Base-by-base conservation (phyloP, 352 stramenopile genomes). In the Pythium aphanidermatum region DNA sequence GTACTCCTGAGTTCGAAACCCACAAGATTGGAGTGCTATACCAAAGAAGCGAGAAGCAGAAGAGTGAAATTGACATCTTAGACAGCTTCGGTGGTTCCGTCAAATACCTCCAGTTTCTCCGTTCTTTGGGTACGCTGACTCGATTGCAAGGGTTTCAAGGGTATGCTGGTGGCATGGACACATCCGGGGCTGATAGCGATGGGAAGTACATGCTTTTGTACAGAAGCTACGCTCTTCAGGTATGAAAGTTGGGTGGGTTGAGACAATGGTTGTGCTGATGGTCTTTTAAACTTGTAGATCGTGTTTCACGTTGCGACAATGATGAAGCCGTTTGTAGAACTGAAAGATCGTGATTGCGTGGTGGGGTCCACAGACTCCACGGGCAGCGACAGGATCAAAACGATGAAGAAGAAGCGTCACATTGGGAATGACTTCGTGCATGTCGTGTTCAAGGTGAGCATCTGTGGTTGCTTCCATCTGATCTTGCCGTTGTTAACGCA, bases 371-470 rank as follows among this genome's bases (percentile, higher is more conserved):
- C n/a, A n/a, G n/a, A n/a, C n/a, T n/a, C n/a, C n/a, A n/a, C n/a
- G n/a, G 14, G 9, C 13, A 12, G 12, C 32, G 29, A n/a, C 48
- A 39, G 30, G 23, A 24, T 16, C 9, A 38, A 24, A 20, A 56
- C 43, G 5, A 85, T 85, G 70, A 77, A 83, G 61, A 92, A 95
- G 55, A 95, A 95, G 51, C 74, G 83, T 4, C 83, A 93, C 53
- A 87, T 95, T 57, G 83, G 83, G 26, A 95, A 95, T 44, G 83
- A 95, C 40, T 93, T 93, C 46, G 81, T 95, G 2, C 81, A 95
- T 36, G 66, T 95, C 4, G 55, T 93, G 3, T 95, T 90, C 55
- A 86, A 92, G 50, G 55, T 56, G 48, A 20, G 46, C n/a, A n/a
- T n/a, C n/a, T n/a, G n/a, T n/a, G n/a, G n/a, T n/a, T n/a, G n/a